A percentile compares a stretch with the other conserved stretches of the same genome.
Conservation (phyloP, 2,329 filamentous ascomycete genomes). For the Aspergillus unguis region DNA sequence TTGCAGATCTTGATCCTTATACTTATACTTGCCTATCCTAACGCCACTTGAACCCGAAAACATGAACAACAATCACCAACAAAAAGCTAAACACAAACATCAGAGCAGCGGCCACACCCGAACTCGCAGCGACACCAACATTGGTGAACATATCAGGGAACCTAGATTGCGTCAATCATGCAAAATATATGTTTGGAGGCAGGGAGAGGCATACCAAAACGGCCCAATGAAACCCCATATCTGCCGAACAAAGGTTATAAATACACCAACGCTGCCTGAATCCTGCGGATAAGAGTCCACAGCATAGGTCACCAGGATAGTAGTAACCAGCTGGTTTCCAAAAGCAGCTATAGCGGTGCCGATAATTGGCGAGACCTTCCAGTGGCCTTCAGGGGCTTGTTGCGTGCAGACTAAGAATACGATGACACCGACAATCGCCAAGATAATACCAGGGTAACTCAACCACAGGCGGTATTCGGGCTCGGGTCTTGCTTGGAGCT, state of each 20-base stretch:
- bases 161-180: conserved; percentile 18
- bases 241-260: conserved; percentile 55
- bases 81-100: conserved; percentile 23
- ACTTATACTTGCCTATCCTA: neutral
- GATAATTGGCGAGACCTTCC: conserved; percentile 58
- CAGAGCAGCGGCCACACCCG: conserved; percentile 27
- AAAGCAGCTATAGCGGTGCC: conserved; percentile 53
- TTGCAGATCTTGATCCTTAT: too few species aligned
- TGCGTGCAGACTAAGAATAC: conserved; percentile 58
- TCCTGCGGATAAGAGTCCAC: conserved; percentile 58
- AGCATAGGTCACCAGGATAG: conserved; percentile 58
- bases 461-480: conserved; percentile 60
- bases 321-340: conserved; percentile 63
- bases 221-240: conserved; percentile 39
- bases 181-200: neutral
- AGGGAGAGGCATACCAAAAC: conserved; percentile 33
- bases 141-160: conserved; percentile 36
- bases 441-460: conserved; percentile 51
- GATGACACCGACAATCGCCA: conserved; percentile 54
- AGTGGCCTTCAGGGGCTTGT: conserved; percentile 45
- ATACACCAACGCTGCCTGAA: conserved; percentile 57
- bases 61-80: conserved; percentile 14
- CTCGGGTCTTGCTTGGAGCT: conserved; percentile 37
- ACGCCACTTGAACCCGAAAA: conserved; percentile 15
- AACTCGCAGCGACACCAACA: conserved; percentile 32